phyloP scores from a whole-genome alignment of 495 filamentous ascomycete genomes.

The Choiromyces venosus region DNA sequence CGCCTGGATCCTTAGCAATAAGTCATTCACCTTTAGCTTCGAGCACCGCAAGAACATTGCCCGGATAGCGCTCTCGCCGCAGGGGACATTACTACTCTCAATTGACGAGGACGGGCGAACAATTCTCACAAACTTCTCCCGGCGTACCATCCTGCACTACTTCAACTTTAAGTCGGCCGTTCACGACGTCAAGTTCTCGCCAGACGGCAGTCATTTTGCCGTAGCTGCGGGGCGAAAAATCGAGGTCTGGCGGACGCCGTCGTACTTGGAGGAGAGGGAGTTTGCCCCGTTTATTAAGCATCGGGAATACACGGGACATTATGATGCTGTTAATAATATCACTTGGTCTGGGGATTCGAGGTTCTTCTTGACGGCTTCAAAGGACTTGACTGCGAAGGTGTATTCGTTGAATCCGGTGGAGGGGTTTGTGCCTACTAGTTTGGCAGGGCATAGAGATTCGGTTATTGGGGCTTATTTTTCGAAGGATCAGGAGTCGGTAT shows the following conservation, averaged over 20 bases:
- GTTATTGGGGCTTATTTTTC: constrained; percentile 90
- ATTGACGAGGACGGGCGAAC: constrained; percentile 91
- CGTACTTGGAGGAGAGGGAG: constrained; percentile 74
- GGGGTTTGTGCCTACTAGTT: constrained; percentile 78
- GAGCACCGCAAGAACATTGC: constrained; percentile 89
- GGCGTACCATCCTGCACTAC: constrained; percentile 79
- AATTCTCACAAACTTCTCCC: constrained; percentile 81
- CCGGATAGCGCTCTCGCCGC: constrained; percentile 77
- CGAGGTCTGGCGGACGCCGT: constrained; percentile 92
- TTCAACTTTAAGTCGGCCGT: constrained; percentile 85
- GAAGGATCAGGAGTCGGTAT: constrained; percentile 67
- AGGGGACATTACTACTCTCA: constrained; percentile 82
- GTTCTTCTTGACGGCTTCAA: constrained; percentile 85
- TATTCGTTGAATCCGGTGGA: constrained; percentile 87
- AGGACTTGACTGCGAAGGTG: constrained; percentile 86
- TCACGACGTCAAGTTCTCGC: constrained; percentile 82
- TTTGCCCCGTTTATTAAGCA: constrained; percentile 92
- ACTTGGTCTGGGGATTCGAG: constrained; percentile 93
- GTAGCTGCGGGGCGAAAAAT: constrained; percentile 76
- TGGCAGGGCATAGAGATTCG: constrained; percentile 82
- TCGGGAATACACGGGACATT: constrained; percentile 78
- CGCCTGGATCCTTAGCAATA: constrained; percentile 59
- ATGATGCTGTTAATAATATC: constrained; percentile 74
- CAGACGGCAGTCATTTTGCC: constrained; percentile 82
- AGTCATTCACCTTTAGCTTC: constrained; percentile 90